A percentile compares a stretch with the other conserved stretches of the same genome.
These are phyloP conservation scores for Pyrenophora teres DNA, from an alignment of 2,329 filamentous ascomycete genomes.

Conservation along the genomic window DNA sequence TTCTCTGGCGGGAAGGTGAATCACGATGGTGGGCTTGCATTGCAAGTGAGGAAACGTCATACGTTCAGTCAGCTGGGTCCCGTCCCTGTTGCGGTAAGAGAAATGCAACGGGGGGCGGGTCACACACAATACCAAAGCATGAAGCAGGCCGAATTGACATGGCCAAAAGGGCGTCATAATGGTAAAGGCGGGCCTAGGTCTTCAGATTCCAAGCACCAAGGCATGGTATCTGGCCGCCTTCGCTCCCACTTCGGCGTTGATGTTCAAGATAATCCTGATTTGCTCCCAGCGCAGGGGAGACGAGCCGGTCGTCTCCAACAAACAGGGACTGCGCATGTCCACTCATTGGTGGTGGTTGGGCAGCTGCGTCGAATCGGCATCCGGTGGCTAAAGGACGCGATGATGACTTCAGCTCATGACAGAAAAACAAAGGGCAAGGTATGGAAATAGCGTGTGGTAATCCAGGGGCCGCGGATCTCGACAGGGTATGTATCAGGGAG, in stretches of 20 bases:
- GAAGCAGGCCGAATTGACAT: not conserved
- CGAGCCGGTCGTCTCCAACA: constrained; percentile 26
- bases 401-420: constrained; percentile 12
- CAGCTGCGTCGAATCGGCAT: constrained; percentile 10
- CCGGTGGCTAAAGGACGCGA: constrained; percentile 9
- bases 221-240: constrained; percentile 1
- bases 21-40: constrained; percentile 2
- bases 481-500: constrained; percentile 3
- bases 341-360: constrained; percentile 15
- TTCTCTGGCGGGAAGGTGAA: not conserved
- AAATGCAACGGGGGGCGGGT: not conserved
- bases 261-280: constrained; percentile 7
- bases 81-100: not conserved
- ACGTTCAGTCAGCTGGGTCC: not conserved
- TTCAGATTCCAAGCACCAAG: not conserved
- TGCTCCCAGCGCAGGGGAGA: constrained; percentile 25
- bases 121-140: not conserved
- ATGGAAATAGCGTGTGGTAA: constrained; percentile 2
- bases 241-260: constrained; percentile 8
- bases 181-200: not conserved
- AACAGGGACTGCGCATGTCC: constrained; percentile 15
- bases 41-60: not conserved
- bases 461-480: not conserved
- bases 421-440: constrained; percentile 8
- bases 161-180: not conserved